Evolutionary conservation across 2,329 filamentous ascomycete species (phyloP).

Genomic region (Phyllosticta ampelicida): DNA sequence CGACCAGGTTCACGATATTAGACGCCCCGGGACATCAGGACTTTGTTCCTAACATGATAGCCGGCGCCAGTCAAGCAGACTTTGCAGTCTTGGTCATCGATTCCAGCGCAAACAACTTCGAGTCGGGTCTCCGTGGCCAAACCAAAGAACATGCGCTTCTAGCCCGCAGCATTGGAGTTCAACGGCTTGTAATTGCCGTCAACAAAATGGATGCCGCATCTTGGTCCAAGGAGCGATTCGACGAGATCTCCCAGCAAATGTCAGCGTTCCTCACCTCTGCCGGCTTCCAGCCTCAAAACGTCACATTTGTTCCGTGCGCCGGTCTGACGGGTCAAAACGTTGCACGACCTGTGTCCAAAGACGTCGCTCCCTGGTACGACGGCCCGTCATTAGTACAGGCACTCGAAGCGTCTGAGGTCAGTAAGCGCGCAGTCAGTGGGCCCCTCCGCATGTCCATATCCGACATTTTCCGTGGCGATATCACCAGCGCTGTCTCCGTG

Average conservation of each 20-base stretch:
- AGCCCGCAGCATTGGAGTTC: constrained; percentile 81
- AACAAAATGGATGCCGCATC: constrained; percentile 87
- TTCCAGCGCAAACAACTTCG: constrained; percentile 79
- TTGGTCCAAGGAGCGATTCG: constrained; percentile 75
- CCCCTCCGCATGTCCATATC: constrained; percentile 78
- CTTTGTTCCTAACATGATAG: constrained; percentile 99
- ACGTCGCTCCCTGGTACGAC: constrained; percentile 59
- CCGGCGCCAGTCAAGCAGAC: constrained; percentile 88
- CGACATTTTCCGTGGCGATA: constrained; percentile 72
- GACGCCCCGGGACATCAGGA: constrained; percentile 92
- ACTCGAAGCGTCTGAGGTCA: constrained; percentile 71
- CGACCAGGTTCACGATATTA: constrained; percentile 80
- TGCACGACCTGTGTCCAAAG: constrained; percentile 45
- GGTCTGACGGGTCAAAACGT: constrained; percentile 86
- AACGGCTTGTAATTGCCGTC: constrained; percentile 76
- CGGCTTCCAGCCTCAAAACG: constrained; percentile 70
- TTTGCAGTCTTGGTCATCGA: constrained; percentile 94
- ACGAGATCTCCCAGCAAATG: constrained; percentile 76
- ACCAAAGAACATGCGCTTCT: constrained; percentile 89
- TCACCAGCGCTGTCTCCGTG: constrained; percentile 72
- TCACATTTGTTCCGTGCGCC: constrained; percentile 81
- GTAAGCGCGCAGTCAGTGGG: constrained; percentile 58
- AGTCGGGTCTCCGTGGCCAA: constrained; percentile 85
- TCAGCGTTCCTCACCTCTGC: constrained; percentile 71
- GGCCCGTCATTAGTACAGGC: constrained; percentile 73